Percentiles rank a stretch among this genome's conserved stretches.
Evolutionary conservation across 495 filamentous ascomycete genomes (phyloP).

Genomic region (Talaromyces wortmannii): DNA sequence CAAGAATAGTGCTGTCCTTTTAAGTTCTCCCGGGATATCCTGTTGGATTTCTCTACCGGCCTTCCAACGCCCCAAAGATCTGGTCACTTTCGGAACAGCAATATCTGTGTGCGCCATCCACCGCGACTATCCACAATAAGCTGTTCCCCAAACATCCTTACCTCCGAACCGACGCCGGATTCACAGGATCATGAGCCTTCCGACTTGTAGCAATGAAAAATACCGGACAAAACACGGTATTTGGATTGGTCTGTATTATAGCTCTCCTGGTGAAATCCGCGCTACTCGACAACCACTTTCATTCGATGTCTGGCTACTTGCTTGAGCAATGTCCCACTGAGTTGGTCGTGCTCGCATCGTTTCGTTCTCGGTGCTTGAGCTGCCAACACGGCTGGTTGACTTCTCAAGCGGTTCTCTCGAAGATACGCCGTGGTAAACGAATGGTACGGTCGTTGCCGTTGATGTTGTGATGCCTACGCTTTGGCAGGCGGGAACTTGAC

Average conservation of each 20-base stretch:
- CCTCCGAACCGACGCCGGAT: background rate
- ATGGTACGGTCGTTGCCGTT: background rate
- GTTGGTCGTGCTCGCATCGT: slow-evolving; percentile 34
- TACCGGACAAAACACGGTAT: slow-evolving; percentile 9
- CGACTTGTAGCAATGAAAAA: slow-evolving; percentile 47
- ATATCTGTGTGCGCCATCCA: too few relatives aligned
- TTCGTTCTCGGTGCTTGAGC: slow-evolving; percentile 36
- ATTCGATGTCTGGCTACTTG: background rate
- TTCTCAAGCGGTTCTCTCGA: slow-evolving; percentile 2
- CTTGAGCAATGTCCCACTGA: background rate
- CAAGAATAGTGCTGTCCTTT: background rate
- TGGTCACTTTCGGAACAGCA: background rate
- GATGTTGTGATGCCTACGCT: too few relatives aligned
- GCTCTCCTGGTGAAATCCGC: slow-evolving; percentile 7
- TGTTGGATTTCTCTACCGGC: too few relatives aligned
- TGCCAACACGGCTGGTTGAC: slow-evolving; percentile 15
- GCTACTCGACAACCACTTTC: background rate
- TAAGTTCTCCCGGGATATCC: background rate
- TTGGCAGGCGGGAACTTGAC: too few relatives aligned
- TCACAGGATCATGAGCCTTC: slow-evolving; percentile 3
- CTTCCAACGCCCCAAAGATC: background rate
- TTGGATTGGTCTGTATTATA: slow-evolving; percentile 36
- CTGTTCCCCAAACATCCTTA: background rate
- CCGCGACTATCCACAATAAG: too few relatives aligned
- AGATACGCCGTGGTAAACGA: background rate